phyloP scores from a whole-genome alignment of 208 protist genomes.

The Blastocrithidia nonstop region DNA sequence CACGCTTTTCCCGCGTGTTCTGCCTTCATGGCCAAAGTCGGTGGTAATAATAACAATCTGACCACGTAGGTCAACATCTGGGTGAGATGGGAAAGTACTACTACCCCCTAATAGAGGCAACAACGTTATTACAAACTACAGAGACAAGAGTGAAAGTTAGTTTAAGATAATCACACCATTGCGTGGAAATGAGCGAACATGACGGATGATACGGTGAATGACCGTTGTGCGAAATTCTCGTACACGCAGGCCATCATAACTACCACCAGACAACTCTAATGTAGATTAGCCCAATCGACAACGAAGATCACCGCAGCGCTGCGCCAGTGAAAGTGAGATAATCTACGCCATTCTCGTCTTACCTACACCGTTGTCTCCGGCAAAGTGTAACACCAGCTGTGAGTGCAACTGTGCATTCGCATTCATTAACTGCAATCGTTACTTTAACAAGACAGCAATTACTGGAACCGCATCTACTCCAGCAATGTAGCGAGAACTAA shows the following conservation, averaged over 20 bases:
- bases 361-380: constrained; percentile 72
- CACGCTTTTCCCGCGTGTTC: constrained; percentile 45
- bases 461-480: too few relatives aligned
- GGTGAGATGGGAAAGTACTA: constrained; percentile 22
- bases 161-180: constrained; percentile 62
- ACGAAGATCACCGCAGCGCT: constrained; percentile 18
- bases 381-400: constrained; percentile 53
- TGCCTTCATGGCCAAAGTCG: constrained; percentile 55
- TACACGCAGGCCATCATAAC: constrained; percentile 36
- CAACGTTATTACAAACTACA: constrained; percentile 29
- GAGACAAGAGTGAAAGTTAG: constrained; percentile 30
- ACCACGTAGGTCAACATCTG: constrained; percentile 8
- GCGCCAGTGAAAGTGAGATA: constrained; percentile 46
- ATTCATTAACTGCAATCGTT: too few relatives aligned
- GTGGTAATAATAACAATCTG: constrained; percentile 56
- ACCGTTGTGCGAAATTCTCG: constrained; percentile 31
- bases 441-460: too few relatives aligned
- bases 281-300: constrained; percentile 37
- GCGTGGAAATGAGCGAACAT: constrained; percentile 18
- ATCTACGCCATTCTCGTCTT: constrained; percentile 55
- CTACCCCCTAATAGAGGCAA: constrained; percentile 33
- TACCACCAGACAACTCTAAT: constrained; percentile 34
- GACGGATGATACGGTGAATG: constrained; percentile 18
- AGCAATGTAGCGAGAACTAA: too few relatives aligned
- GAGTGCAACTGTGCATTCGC: constrained; percentile 14